Conservation (phyloP, 2,329 filamentous ascomycete genomes). For the Chlorencoelia australis region DNA sequence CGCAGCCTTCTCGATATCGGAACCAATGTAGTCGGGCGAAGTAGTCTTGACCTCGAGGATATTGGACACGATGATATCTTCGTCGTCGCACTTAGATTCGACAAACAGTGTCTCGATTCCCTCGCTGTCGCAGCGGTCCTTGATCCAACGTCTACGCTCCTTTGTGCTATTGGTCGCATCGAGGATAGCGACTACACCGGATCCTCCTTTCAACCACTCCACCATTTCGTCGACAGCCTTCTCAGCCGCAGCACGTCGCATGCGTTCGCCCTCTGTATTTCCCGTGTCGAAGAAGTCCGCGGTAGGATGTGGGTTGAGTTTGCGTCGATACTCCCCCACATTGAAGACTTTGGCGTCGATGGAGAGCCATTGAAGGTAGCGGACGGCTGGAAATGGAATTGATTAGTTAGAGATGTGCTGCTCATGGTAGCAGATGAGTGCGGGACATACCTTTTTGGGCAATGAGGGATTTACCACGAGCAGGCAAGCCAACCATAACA, state of each 20-base stretch:
- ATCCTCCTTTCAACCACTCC: constrained; percentile 70
- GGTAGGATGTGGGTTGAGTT: constrained; percentile 77
- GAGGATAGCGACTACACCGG: constrained; percentile 82
- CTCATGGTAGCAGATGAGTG: too few relatives aligned
- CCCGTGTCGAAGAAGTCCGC: constrained; percentile 92
- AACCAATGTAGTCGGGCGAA: constrained; percentile 86
- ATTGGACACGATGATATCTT: constrained; percentile 95
- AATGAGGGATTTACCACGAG: constrained; percentile 93
- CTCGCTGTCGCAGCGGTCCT: constrained; percentile 64
- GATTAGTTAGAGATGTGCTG: constrained; percentile 8
- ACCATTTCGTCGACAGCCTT: constrained; percentile 91
- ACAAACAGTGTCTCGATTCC: constrained; percentile 89
- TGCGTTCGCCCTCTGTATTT: constrained; percentile 83
- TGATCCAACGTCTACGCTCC: constrained; percentile 79
- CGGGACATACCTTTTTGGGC: constrained; percentile 73
- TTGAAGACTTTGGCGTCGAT: constrained; percentile 94
- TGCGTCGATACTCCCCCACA: constrained; percentile 88
- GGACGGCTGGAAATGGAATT: constrained; percentile 52
- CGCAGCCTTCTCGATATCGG: constrained; percentile 86
- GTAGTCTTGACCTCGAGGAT: constrained; percentile 96
- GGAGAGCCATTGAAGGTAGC: constrained; percentile 94
- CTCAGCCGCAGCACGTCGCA: constrained; percentile 79
- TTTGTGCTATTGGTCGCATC: constrained; percentile 98
- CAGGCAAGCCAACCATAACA: constrained; percentile 95
- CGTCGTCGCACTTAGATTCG: constrained; percentile 93